These are phyloP conservation scores for Nitzschia sp. DNA, from an alignment of 108 stramenopile species.

Conservation along the genomic window DNA sequence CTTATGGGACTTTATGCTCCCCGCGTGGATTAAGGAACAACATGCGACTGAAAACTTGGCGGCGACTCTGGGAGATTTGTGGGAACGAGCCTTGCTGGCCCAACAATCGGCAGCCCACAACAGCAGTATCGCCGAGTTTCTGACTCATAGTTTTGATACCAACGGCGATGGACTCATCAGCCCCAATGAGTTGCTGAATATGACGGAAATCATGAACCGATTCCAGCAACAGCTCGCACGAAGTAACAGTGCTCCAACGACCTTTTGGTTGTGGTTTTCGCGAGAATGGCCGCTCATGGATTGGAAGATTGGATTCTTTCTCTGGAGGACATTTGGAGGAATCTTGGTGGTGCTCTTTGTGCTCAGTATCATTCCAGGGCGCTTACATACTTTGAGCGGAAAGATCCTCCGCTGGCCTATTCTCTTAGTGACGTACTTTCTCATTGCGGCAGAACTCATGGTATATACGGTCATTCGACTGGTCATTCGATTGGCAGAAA, in stretches of 20 bases:
- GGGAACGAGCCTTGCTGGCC: slow-evolving; percentile 23
- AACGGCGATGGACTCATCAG: slow-evolving; percentile 43
- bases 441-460: slow-evolving; percentile 69
- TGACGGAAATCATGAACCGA: slow-evolving; percentile 31
- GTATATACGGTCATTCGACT: slow-evolving; percentile 75
- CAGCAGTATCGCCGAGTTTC: slow-evolving; percentile 23
- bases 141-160: slow-evolving; percentile 34
- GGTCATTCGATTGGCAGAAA: slow-evolving; percentile 61
- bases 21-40: slow-evolving; percentile 33
- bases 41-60: neutral
- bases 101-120: slow-evolving; percentile 14
- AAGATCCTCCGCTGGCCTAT: slow-evolving; percentile 79
- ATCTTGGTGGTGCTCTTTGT: slow-evolving; percentile 47
- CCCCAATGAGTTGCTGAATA: slow-evolving; percentile 36
- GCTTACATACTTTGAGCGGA: slow-evolving; percentile 68
- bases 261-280: slow-evolving; percentile 42
- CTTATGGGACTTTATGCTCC: slow-evolving; percentile 43
- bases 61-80: slow-evolving; percentile 25
- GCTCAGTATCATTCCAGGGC: slow-evolving; percentile 67
- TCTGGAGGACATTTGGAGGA: slow-evolving; percentile 75
- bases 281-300: slow-evolving; percentile 64
- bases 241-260: neutral
- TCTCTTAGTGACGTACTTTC: slow-evolving; percentile 64
- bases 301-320: slow-evolving; percentile 67
- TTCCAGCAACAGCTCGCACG: neutral